These are phyloP conservation scores for Geotrichum candidum DNA, from an alignment of 1,139 yeast species.

Conservation along the genomic window DNA sequence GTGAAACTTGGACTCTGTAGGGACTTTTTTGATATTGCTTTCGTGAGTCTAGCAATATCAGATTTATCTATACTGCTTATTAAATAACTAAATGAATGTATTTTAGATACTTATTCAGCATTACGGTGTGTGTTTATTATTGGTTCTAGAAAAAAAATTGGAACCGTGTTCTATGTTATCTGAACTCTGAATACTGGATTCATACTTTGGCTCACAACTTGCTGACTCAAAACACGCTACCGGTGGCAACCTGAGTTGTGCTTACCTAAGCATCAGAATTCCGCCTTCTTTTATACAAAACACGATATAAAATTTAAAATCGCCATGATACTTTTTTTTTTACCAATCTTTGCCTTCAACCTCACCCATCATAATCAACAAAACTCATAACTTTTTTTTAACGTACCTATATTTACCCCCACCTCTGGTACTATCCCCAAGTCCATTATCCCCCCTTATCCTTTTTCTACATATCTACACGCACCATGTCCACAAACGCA, in stretches of 20 bases:
- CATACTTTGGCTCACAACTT: background rate
- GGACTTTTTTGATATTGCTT: no score
- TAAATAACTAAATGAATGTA: no score
- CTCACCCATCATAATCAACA: background rate
- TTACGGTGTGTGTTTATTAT: no score
- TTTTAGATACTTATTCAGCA: no score
- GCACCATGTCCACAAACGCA: slow-evolving; percentile 88
- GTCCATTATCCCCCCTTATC: background rate
- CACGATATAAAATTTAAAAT: background rate
- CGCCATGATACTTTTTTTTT: background rate
- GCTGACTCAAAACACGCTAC: background rate
- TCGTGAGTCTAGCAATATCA: no score
- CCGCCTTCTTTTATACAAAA: background rate
- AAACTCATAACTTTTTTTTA: background rate
- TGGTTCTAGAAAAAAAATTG: no score
- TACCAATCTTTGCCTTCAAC: background rate
- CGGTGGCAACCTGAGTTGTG: background rate
- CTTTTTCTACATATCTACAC: background rate
- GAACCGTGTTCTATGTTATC: no score
- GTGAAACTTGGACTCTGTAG: no score
- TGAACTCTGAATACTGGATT: no score
- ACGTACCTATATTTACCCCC: no score
- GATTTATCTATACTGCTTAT: no score
- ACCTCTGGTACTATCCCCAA: background rate
- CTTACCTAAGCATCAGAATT: background rate